These are phyloP conservation scores for Alternaria gaisen DNA, from an alignment of 2,329 filamentous ascomycete species.

Conservation along the genomic window DNA sequence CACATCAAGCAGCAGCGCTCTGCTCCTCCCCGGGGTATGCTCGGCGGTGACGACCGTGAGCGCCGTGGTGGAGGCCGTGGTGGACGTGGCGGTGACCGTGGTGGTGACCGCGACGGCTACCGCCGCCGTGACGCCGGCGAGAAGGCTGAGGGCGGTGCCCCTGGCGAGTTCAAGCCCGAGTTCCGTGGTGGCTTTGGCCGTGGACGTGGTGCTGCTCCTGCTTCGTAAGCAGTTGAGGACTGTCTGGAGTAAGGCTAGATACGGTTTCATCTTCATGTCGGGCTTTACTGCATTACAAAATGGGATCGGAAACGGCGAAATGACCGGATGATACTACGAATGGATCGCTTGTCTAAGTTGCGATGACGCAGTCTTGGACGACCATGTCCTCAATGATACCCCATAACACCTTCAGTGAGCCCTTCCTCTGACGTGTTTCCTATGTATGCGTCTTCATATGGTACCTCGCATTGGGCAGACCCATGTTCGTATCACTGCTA, in stretches of 20 bases:
- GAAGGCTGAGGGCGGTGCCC: constrained; percentile 51
- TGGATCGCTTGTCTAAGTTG: constrained; percentile 42
- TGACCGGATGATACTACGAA: constrained; percentile 51
- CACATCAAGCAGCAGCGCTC: constrained; percentile 99
- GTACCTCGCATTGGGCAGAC: background rate
- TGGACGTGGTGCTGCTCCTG: constrained; percentile 49
- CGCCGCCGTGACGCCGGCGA: constrained; percentile 79
- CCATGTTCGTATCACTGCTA: background rate
- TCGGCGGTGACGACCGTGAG: constrained; percentile 82
- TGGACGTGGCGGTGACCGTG: constrained; percentile 66
- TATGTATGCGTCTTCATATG: background rate
- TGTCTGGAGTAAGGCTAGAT: constrained; percentile 32
- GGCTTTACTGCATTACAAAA: constrained; percentile 47
- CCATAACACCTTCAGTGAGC: constrained; percentile 43
- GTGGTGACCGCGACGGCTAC: constrained; percentile 83
- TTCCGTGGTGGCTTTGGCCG: constrained; percentile 56
- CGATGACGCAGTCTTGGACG: constrained; percentile 33
- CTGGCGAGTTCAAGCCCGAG: constrained; percentile 55
- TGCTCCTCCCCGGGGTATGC: constrained; percentile 97
- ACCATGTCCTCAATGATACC: constrained; percentile 50
- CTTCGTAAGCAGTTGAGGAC: constrained; percentile 44
- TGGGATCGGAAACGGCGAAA: constrained; percentile 50
- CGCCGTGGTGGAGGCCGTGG: constrained; percentile 76
- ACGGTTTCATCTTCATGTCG: constrained; percentile 37
- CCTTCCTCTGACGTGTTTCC: background rate